phyloP scores from a whole-genome alignment of 305 asterid species.

The Petunia hybrid region DNA sequence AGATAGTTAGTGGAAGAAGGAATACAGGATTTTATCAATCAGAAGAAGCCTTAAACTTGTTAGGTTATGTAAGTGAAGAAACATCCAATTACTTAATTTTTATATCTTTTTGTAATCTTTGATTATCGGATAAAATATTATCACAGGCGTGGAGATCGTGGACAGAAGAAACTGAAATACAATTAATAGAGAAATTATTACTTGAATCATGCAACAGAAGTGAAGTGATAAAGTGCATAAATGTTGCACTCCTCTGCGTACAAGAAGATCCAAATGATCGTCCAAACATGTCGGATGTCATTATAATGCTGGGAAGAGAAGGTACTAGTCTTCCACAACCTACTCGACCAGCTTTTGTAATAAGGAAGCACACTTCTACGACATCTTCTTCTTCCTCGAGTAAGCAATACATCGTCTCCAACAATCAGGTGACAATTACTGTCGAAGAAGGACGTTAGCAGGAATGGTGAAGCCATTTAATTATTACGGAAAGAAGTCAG shows the following conservation, averaged over 20 bases:
- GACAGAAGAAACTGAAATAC: not conserved
- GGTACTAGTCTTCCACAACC: not conserved
- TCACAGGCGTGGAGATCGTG: constrained; percentile 22
- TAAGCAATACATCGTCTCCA: constrained; percentile 15
- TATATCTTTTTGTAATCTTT: not conserved
- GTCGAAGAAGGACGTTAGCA: not conserved
- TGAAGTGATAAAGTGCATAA: constrained; percentile 25
- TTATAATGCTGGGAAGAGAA: not conserved
- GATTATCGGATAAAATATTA: not conserved
- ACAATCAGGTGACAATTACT: not conserved
- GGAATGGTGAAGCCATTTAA: no score
- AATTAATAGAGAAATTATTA: not conserved
- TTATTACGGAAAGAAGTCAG: no score
- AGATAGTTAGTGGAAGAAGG: constrained; percentile 41
- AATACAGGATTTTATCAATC: constrained; percentile 32
- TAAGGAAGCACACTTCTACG: not conserved
- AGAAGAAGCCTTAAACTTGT: constrained; percentile 32
- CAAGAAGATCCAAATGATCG: constrained; percentile 33
- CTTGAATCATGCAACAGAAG: not conserved
- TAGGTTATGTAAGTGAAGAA: constrained; percentile 42
- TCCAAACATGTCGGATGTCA: constrained; percentile 15
- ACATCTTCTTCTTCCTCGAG: constrained; percentile 29
- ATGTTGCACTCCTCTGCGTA: not conserved
- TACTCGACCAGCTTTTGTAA: constrained; percentile 24
- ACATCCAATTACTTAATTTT: not conserved